phyloP scores from a whole-genome alignment of 495 filamentous ascomycete species.

The Aspergillus nidulans region DNA sequence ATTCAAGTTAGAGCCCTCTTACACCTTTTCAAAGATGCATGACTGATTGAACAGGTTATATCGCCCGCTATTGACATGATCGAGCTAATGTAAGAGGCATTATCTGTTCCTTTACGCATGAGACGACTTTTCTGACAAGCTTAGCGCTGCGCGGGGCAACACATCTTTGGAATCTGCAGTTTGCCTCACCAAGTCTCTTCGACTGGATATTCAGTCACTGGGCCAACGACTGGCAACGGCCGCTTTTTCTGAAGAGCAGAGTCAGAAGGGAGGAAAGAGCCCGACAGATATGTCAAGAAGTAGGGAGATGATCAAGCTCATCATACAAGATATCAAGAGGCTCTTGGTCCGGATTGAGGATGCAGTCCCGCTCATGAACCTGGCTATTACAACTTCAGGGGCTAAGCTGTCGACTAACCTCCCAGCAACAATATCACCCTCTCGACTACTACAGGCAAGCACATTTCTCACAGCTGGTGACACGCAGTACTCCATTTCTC shows the following conservation, averaged over 20 bases:
- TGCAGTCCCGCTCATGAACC: constrained; percentile 86
- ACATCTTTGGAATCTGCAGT: constrained; percentile 88
- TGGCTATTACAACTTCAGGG: constrained; percentile 94
- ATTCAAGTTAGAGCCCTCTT: constrained; percentile 62
- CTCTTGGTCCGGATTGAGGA: constrained; percentile 81
- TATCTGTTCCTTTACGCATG: neutral
- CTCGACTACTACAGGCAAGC: constrained; percentile 87
- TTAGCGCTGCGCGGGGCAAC: constrained; percentile 86
- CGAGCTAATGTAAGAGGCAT: constrained; percentile 72
- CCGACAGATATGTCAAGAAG: constrained; percentile 44
- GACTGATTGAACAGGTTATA: constrained; percentile 57
- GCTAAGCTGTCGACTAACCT: constrained; percentile 75
- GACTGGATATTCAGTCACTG: constrained; percentile 80
- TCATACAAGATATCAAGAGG: constrained; percentile 71
- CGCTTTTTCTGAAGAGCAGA: constrained; percentile 61
- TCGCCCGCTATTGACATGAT: constrained; percentile 92
- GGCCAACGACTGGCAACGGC: constrained; percentile 70
- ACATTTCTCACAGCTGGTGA: constrained; percentile 88
- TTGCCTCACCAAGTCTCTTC: constrained; percentile 77
- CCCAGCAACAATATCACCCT: constrained; percentile 82
- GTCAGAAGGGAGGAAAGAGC: constrained; percentile 46
- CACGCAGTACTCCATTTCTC: constrained; percentile 67
- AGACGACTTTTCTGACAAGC: neutral
- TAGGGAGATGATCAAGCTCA: constrained; percentile 59
- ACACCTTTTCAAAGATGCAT: neutral